phyloP scores from a whole-genome alignment of 2,329 filamentous ascomycete species.

The Raffaelea ambrosiae region DNA sequence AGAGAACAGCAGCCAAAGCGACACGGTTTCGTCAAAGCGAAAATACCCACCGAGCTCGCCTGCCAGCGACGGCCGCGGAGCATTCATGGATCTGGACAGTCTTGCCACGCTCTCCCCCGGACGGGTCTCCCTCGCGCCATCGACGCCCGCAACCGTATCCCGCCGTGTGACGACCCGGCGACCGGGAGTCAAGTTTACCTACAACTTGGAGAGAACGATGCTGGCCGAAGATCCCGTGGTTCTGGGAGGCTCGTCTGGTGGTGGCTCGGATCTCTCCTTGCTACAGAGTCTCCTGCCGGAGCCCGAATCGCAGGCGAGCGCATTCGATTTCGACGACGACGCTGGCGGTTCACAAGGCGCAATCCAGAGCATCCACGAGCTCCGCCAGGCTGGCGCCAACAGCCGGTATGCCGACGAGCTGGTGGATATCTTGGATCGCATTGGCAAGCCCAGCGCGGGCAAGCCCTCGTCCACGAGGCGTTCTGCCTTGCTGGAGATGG shows the following conservation, averaged over 20 bases:
- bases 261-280: conserved; percentile 14
- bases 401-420: conserved; percentile 58
- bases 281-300: conserved; percentile 17
- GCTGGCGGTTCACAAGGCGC: conserved; percentile 36
- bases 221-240: conserved; percentile 21
- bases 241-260: conserved; percentile 9
- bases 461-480: conserved; percentile 44
- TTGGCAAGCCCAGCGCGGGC: conserved; percentile 37
- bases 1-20: conserved; percentile 7
- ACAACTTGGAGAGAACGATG: conserved; percentile 28
- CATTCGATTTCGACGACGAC: conserved; percentile 33
- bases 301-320: conserved; percentile 13
- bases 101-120: conserved; percentile 10
- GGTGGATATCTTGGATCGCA: conserved; percentile 53
- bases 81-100: conserved; percentile 11
- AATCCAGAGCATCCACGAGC: conserved; percentile 56
- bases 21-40: conserved; percentile 4
- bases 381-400: conserved; percentile 57
- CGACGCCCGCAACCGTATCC: conserved; percentile 11
- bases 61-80: conserved; percentile 4
- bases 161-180: conserved; percentile 14
- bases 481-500: conserved; percentile 51
- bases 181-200: conserved; percentile 28
- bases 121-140: conserved; percentile 6
- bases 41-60: conserved; percentile 7